phyloP scores from a whole-genome alignment of 768 basidiomycete species.

The Clitopilus passeckerianus region DNA sequence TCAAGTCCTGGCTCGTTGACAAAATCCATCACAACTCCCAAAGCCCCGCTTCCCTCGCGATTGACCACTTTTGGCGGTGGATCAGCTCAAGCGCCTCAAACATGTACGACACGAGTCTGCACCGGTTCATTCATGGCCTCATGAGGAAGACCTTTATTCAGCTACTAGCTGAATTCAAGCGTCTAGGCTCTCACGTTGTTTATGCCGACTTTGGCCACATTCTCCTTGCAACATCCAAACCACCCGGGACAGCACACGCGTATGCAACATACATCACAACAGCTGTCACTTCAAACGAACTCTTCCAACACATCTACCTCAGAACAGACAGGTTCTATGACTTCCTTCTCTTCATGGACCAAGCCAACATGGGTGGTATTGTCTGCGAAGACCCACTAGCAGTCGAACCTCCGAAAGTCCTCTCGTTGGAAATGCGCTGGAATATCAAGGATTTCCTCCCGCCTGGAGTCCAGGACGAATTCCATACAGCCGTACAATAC shows the following conservation, averaged over 20 bases:
- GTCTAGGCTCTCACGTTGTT: constrained; percentile 88
- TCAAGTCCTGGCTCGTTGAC: constrained; percentile 89
- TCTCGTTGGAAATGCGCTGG: constrained; percentile 83
- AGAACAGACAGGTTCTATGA: constrained; percentile 89
- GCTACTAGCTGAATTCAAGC: constrained; percentile 92
- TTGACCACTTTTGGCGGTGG: constrained; percentile 99
- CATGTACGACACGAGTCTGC: constrained; percentile 90
- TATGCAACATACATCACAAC: constrained; percentile 94
- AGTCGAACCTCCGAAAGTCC: constrained; percentile 59
- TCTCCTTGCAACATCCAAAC: constrained; percentile 90
- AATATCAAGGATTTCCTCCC: constrained; percentile 91
- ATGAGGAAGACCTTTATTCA: constrained; percentile 99
- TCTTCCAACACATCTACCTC: constrained; percentile 91
- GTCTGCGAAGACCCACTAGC: constrained; percentile 79
- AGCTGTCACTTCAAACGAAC: constrained; percentile 89
- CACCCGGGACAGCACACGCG: constrained; percentile 90
- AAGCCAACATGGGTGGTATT: constrained; percentile 86
- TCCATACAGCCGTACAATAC: constrained; percentile 65
- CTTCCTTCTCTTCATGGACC: constrained; percentile 93
- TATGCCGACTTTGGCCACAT: constrained; percentile 92
- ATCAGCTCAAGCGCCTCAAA: constrained; percentile 78
- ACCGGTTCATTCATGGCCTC: constrained; percentile 88
- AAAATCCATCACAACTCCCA: constrained; percentile 66
- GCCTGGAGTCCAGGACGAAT: constrained; percentile 72
- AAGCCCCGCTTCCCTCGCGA: constrained; percentile 61